Evolutionary conservation across 2,329 filamentous ascomycete genomes (phyloP), one percentile per base, ranked within the genome.

Genomic region (Zasmidium angulare): DNA sequence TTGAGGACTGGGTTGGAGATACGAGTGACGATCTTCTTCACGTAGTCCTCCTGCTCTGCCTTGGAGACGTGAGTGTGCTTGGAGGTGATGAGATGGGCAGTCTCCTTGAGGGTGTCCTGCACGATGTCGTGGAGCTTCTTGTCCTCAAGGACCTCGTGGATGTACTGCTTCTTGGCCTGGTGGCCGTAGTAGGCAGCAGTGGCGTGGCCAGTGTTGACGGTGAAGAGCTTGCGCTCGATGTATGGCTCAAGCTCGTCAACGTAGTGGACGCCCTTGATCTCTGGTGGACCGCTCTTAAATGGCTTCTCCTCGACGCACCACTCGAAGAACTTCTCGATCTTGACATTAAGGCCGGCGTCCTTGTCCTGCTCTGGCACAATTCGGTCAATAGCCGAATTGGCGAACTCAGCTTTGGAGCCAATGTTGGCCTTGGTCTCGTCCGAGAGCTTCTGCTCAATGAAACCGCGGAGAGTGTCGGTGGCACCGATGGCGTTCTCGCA

Each of bases 211-310:
- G 95, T 99, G 85, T 99, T 99, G 84, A 99, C 93, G 21, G 95
- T 99, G 84, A 93, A 99, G 66, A 99, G 88, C 85, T 99, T 99
- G 77, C 95, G 93, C 86, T 99, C 95, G 71, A 99, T 98, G 81
- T 93, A 99, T 59, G 95, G 95, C 73, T 88, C 84, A 26, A 99
- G 86, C 79, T 98, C 84, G 65, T 91, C 87, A 60, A 98, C 95
- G 86, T 91, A 97, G 80, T 96, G 90, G 74, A 98, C 88, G 61
- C 93, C 93, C 66, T 95, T 78, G 71, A 99, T 93, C 19, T 85
- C 78, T 66, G 85, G 84, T 68, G 85, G 83, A 55, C 83, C 82
- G 63, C 88, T 85, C 65, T 87, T 83, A 77, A 98, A 97, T 1
- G 93, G 93, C 48, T 86, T 89, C 74, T 86, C 81, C 74, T 99